These are phyloP conservation scores for Backusella sp. DNA, from an alignment of 192 early-diverging fungal species.

Conservation along the genomic window DNA sequence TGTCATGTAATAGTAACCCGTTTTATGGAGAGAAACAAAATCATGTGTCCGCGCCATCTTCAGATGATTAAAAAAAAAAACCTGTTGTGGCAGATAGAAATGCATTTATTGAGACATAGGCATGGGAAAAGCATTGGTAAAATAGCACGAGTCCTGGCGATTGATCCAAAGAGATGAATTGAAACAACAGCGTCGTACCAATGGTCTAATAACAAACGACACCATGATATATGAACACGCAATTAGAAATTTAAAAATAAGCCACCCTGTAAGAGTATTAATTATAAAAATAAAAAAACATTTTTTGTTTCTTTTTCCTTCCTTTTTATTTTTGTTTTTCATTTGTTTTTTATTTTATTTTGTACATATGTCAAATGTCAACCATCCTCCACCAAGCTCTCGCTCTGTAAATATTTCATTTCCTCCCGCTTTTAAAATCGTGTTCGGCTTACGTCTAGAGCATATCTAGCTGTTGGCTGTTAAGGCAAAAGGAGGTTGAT, in stretches of 20 bases:
- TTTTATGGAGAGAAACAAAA: not conserved
- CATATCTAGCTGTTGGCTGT: not conserved
- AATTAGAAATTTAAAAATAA: slow-evolving; percentile 2
- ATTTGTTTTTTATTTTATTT: not conserved
- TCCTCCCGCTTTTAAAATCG: not conserved
- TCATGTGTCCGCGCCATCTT: not conserved
- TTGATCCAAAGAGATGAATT: slow-evolving; percentile 13
- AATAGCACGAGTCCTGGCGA: not conserved
- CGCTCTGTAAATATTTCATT: not conserved
- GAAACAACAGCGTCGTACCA: not conserved
- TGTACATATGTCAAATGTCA: not conserved
- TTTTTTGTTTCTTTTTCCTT: not conserved
- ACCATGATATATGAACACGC: not conserved
- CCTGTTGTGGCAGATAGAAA: slow-evolving; percentile 1
- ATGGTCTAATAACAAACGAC: not conserved
- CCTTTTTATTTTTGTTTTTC: too few relatives aligned
- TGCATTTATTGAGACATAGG: slow-evolving; percentile 1
- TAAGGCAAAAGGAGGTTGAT: not conserved
- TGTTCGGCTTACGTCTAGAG: not conserved
- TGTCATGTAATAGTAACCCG: not conserved
- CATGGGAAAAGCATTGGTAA: not conserved
- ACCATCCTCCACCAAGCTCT: not conserved
- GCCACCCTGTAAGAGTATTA: not conserved
- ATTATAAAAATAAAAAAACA: not conserved
- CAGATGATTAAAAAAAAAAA: not conserved